Conservation (phyloP, 169 alveolate genomes). For the Blepharisma undulans region DNA sequence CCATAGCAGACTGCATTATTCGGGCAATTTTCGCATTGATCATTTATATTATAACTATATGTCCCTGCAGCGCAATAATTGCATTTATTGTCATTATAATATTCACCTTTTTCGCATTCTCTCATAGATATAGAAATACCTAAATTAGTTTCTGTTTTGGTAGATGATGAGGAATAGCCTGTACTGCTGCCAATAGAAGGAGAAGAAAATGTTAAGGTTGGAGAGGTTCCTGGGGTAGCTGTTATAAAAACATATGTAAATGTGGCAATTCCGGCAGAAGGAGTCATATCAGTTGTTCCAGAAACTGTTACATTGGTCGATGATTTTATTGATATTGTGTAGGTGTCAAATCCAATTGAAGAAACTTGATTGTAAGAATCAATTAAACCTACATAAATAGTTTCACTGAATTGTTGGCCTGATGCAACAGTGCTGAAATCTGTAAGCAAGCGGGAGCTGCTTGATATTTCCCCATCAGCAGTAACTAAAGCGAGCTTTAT, state of each 20-base stretch:
- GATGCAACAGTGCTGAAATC: not conserved
- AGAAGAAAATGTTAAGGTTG: not conserved
- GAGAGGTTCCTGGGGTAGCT: not conserved
- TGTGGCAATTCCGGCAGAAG: not conserved
- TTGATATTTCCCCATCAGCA: not conserved
- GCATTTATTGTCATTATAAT: not conserved
- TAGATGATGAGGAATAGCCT: not conserved
- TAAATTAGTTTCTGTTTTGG: not conserved
- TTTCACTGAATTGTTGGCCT: no score
- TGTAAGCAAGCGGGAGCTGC: not conserved
- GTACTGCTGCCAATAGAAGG: not conserved
- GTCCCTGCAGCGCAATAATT: not conserved
- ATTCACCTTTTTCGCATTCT: slow-evolving; percentile 9
- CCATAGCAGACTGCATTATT: slow-evolving; percentile 57
- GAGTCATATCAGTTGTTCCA: not conserved
- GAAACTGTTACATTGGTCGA: not conserved
- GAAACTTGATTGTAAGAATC: not conserved
- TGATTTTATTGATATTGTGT: not conserved
- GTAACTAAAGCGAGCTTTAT: not conserved
- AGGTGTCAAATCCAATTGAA: not conserved
- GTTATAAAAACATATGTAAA: not conserved
- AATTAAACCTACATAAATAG: not conserved
- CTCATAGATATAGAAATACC: not conserved
- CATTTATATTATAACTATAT: not conserved
- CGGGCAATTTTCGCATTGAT: slow-evolving; percentile 1